phyloP scores from a whole-genome alignment of 2,329 filamentous ascomycete species.

The Kalmusia sp. region DNA sequence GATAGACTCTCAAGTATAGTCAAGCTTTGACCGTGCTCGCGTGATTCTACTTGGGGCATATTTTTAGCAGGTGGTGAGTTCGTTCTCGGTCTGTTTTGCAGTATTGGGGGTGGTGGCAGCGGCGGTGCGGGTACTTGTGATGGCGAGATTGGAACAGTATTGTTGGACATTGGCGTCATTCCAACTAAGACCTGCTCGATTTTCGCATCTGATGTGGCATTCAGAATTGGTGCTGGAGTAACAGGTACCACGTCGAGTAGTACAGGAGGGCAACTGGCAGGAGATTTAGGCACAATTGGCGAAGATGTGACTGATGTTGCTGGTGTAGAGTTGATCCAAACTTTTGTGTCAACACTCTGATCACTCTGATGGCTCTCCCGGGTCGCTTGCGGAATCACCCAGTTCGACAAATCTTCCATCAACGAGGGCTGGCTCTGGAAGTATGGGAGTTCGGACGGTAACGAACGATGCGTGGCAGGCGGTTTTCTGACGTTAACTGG shows the following conservation, averaged over 20 bases:
- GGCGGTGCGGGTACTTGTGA: not conserved
- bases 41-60: not conserved
- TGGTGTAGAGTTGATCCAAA: constrained; percentile 4
- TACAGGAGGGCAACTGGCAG: not conserved
- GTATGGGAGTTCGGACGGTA: constrained; percentile 26
- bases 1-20: too few relatives aligned
- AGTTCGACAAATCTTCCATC: constrained; percentile 30
- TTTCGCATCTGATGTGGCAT: not conserved
- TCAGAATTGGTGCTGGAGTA: not conserved
- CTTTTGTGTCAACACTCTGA: constrained; percentile 9
- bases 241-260: not conserved
- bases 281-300: not conserved
- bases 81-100: not conserved
- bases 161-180: not conserved
- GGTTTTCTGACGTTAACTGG: constrained; percentile 23
- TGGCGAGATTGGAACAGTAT: not conserved
- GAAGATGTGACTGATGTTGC: constrained; percentile 11
- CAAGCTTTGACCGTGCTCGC: too few relatives aligned
- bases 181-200: not conserved
- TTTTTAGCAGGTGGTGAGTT: not conserved
- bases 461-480: constrained; percentile 20
- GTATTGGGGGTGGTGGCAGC: not conserved
- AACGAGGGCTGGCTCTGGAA: constrained; percentile 29
- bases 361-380: constrained; percentile 11
- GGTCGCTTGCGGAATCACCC: constrained; percentile 20